Evolutionary conservation across 805 yeast genomes (phyloP), one percentile per base, ranked within the genome.

Genomic region (Candida insectalens): DNA sequence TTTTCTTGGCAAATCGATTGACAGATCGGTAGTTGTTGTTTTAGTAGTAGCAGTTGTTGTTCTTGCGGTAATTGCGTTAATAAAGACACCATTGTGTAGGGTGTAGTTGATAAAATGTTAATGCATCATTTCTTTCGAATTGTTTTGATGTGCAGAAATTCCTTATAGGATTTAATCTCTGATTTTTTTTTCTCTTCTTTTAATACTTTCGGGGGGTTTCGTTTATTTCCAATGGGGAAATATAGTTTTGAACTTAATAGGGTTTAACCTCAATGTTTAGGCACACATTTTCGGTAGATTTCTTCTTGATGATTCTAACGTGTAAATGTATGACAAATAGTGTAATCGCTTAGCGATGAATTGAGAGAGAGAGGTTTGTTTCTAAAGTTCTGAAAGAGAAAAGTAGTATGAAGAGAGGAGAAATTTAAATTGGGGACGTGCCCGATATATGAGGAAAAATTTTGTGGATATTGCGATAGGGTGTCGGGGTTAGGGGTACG

Each of bases 271-370:
- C 27, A 38, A 22, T 27, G 35, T 39, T 44, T 45, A 45, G 38
- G 45, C 46, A 25, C 45, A 43, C 49, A 45, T 45, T 40, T 43
- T 45, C 40, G 34, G 19, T 8, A 40, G 27, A 31, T 21, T 21
- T 12, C 10, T 8, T 8, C 7, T 21, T 8, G 23, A 8, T 21
- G 12, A 8, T 12, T 21, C 10, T 7, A 21, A 21, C 12, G 12
- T 21, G 23, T 21, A 12, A n/a, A n/a, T 21, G 23, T 8, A 8
- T 21, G 12, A 21, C 7, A 21, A 12, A 12, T 21, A 7, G 23
- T 21, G 7, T 7, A 12, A 21, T 21, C 23, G 23, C 23, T 21
- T 21, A 12, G 23, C 23, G 23, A 21, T 21, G 23, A 21, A 12
- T 21, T 8, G 23, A 12, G 23, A 8, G 12, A 21, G 23, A 21